These are phyloP conservation scores for Physcomitrium patens DNA, from an alignment of 225 moss, liverwort and hornwort genomes.

Conservation along the genomic window DNA sequence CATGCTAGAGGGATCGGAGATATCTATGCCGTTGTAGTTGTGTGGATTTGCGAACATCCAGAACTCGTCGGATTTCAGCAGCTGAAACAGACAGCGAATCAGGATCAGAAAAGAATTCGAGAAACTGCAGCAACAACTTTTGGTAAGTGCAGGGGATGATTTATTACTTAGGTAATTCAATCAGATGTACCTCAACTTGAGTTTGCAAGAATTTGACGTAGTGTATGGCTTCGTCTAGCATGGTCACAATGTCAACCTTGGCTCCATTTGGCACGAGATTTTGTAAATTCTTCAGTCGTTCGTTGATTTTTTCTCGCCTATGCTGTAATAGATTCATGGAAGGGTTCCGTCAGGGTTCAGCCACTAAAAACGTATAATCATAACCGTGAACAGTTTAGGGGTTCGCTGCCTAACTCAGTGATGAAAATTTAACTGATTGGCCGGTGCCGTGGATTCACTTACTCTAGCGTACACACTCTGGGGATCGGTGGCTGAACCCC, in stretches of 20 bases:
- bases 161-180: too few relatives aligned
- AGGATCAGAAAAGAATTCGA: too few relatives aligned
- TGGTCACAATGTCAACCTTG: conserved; percentile 47
- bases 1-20: conserved; percentile 45
- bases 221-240: conserved; percentile 71
- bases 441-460: not conserved
- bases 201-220: conserved; percentile 90
- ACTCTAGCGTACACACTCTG: conserved; percentile 91
- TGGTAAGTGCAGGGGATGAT: too few relatives aligned
- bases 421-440: too few relatives aligned
- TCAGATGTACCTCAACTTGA: conserved; percentile 53
- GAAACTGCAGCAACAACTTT: too few relatives aligned
- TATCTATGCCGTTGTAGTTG: conserved; percentile 78
- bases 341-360: too few relatives aligned
- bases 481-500: conserved; percentile 88
- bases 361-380: too few relatives aligned
- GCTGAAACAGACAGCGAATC: conserved; percentile 34
- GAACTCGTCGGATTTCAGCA: conserved; percentile 74
- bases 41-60: conserved; percentile 82
- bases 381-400: too few relatives aligned
- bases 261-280: conserved; percentile 69
- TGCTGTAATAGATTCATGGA: conserved; percentile 49
- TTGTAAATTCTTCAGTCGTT: conserved; percentile 78
- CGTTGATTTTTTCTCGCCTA: conserved; percentile 83
- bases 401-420: too few relatives aligned